A percentile compares a stretch with the other conserved stretches of the same genome.
Evolutionary conservation across 768 basidiomycete genomes (phyloP).

Genomic region (Pisolithus tinctorius): DNA sequence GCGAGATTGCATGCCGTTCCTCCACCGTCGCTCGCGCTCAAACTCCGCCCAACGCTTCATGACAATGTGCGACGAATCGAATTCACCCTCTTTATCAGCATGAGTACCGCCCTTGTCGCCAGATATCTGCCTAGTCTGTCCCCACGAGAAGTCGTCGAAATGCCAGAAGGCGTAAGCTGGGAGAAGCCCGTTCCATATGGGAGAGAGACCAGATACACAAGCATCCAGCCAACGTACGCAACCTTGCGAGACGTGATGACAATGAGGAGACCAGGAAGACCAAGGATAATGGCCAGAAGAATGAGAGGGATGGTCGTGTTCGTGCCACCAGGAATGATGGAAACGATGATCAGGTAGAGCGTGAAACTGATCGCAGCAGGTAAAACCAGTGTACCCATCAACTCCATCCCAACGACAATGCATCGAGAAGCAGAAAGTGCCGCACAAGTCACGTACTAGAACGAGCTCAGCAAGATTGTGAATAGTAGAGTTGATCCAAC

Average conservation of each 20-base stretch:
- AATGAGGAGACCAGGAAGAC: conserved; percentile 92
- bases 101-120: conserved; percentile 70
- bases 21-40: conserved; percentile 93
- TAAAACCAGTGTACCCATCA: conserved; percentile 91
- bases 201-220: conserved; percentile 85
- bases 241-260: conserved; percentile 93
- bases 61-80: conserved; percentile 92
- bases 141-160: conserved; percentile 98
- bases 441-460: conserved; percentile 95
- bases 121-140: conserved; percentile 80
- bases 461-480: conserved; percentile 96
- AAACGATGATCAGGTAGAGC: conserved; percentile 81
- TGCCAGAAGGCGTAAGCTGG: conserved; percentile 97
- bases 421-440: conserved; percentile 99
- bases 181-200: conserved; percentile 95
- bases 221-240: conserved; percentile 96
- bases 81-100: conserved; percentile 95
- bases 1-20: conserved; percentile 75
- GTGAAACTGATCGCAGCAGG: conserved; percentile 98
- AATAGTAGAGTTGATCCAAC: conserved; percentile 99
- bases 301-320: conserved; percentile 87
- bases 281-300: conserved; percentile 88
- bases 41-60: conserved; percentile 99
- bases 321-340: conserved; percentile 75
- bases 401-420: conserved; percentile 99